phyloP scores from a whole-genome alignment of 306 rosid species.

The Castanopsis chinensis region DNA sequence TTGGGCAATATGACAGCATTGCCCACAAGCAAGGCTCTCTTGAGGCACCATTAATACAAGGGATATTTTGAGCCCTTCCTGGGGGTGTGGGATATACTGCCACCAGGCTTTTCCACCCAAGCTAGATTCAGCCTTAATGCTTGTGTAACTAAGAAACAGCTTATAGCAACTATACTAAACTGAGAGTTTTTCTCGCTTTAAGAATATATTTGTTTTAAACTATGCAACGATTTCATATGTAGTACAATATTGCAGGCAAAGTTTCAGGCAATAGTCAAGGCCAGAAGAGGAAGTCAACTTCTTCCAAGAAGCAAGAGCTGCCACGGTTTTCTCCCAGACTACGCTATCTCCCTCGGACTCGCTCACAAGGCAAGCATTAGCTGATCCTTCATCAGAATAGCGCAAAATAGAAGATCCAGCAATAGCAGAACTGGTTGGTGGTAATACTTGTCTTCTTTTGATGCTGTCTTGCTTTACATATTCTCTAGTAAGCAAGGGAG shows the following conservation, averaged over 20 bases:
- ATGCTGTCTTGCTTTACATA: not conserved
- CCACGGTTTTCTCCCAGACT: constrained; percentile 18
- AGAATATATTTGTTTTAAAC: not conserved
- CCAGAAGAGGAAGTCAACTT: constrained; percentile 20
- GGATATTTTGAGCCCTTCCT: not conserved
- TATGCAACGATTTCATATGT: not conserved
- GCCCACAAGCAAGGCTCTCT: not conserved
- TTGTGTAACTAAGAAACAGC: not conserved
- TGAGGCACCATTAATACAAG: not conserved
- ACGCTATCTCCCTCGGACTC: constrained; percentile 12
- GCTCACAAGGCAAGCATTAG: constrained; percentile 9
- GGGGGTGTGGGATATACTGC: not conserved
- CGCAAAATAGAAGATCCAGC: not conserved
- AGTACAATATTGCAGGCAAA: constrained; percentile 11
- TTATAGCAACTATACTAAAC: not conserved
- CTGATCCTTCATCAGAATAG: not conserved
- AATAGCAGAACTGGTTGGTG: not conserved
- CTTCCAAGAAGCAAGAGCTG: constrained; percentile 15
- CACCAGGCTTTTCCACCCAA: not conserved
- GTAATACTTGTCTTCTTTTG: not conserved
- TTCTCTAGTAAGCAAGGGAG: not conserved
- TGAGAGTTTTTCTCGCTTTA: not conserved
- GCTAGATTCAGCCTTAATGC: not conserved
- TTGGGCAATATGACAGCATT: not conserved
- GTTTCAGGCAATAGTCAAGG: constrained; percentile 13